Conservation (phyloP, 306 rosid species). For the Quercus ilex region DNA sequence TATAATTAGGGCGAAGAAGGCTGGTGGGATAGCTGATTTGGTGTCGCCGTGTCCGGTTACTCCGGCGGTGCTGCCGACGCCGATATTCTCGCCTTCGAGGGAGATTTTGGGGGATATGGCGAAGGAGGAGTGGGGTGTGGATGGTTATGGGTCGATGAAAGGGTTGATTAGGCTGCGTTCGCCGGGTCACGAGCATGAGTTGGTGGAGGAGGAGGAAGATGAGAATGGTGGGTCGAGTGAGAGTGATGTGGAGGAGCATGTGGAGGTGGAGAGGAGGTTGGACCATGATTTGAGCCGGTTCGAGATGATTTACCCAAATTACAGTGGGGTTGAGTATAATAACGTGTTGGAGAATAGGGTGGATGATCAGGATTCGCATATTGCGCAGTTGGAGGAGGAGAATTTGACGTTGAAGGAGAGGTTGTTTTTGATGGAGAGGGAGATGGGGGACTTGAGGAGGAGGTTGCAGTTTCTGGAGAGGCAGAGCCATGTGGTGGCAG, state of each 20-base stretch:
- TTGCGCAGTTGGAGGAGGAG: slow-evolving; percentile 91
- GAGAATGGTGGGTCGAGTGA: slow-evolving; percentile 74
- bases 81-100: slow-evolving; percentile 55
- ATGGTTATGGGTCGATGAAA: slow-evolving; percentile 84
- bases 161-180: slow-evolving; percentile 69
- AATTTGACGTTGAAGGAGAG: slow-evolving; percentile 89
- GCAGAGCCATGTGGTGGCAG: slow-evolving; percentile 15
- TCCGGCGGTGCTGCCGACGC: slow-evolving; percentile 85
- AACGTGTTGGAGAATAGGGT: slow-evolving; percentile 78
- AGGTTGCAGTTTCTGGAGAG: slow-evolving; percentile 65
- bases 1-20: slow-evolving; percentile 61
- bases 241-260: slow-evolving; percentile 85
- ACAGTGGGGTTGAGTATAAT: slow-evolving; percentile 67
- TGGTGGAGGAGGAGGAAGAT: slow-evolving; percentile 45
- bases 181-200: slow-evolving; percentile 38
- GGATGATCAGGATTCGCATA: slow-evolving; percentile 93
- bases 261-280: slow-evolving; percentile 88
- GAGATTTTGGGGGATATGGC: slow-evolving; percentile 66
- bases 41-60: slow-evolving; percentile 88
- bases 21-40: slow-evolving; percentile 69
- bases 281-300: slow-evolving; percentile 93
- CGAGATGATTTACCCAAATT: slow-evolving; percentile 85
- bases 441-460: slow-evolving; percentile 70
- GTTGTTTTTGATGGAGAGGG: slow-evolving; percentile 82
- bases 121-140: slow-evolving; percentile 81